These are phyloP conservation scores for Boletus vinaceobasis DNA, from an alignment of 768 basidiomycete species.

Conservation along the genomic window DNA sequence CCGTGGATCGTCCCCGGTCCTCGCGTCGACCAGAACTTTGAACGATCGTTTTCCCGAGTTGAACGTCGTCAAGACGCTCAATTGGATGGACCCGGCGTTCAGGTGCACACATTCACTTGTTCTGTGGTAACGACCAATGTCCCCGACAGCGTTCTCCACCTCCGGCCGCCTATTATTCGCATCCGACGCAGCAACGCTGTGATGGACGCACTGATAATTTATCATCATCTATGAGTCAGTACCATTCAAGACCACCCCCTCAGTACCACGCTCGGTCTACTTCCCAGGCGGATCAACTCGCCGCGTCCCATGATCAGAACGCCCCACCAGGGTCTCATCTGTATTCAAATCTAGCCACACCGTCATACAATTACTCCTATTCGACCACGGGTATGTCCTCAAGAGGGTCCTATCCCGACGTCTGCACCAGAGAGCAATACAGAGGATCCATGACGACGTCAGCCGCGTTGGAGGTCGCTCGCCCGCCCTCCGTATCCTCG, in stretches of 20 bases:
- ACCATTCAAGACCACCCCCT: constrained; percentile 21
- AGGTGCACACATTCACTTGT: constrained; percentile 18
- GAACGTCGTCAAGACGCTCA: constrained; percentile 24
- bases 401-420: constrained; percentile 22
- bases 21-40: constrained; percentile 28
- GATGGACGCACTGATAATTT: constrained; percentile 28
- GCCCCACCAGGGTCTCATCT: constrained; percentile 22
- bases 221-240: constrained; percentile 19
- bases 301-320: constrained; percentile 29
- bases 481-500: constrained; percentile 19
- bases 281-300: constrained; percentile 26
- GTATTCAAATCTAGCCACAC: constrained; percentile 23
- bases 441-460: constrained; percentile 13
- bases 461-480: constrained; percentile 10
- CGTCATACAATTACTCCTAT: constrained; percentile 19
- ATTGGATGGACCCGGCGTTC: constrained; percentile 29
- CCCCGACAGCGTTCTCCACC: constrained; percentile 21
- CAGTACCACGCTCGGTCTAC: constrained; percentile 27
- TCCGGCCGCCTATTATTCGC: constrained; percentile 18
- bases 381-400: constrained; percentile 15
- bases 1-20: constrained; percentile 45
- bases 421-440: constrained; percentile 13
- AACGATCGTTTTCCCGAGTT: constrained; percentile 24
- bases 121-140: constrained; percentile 1
- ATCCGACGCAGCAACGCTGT: constrained; percentile 24